A percentile compares a stretch with the other conserved stretches of the same genome.
These are phyloP conservation scores for Rhytidhysteron rufulum DNA, from an alignment of 2,329 filamentous ascomycete genomes.

Conservation along the genomic window DNA sequence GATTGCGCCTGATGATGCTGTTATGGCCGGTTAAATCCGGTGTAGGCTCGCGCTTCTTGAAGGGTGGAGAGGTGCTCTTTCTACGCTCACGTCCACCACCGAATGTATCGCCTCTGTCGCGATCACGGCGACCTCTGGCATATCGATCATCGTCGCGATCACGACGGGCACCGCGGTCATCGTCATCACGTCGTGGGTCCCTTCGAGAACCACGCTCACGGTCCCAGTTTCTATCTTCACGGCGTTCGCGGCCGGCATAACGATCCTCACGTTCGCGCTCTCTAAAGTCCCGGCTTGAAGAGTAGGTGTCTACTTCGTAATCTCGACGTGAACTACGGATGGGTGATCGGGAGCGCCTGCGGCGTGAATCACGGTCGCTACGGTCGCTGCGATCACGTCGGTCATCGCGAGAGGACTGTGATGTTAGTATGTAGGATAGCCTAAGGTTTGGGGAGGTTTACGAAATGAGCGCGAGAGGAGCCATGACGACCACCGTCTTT, in stretches of 20 bases:
- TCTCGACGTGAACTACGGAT: slow-evolving; percentile 68
- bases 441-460: slow-evolving; percentile 20
- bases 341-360: slow-evolving; percentile 81
- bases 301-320: slow-evolving; percentile 79
- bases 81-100: slow-evolving; percentile 53
- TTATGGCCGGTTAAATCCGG: slow-evolving; percentile 86
- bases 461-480: slow-evolving; percentile 35
- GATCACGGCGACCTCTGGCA: slow-evolving; percentile 43
- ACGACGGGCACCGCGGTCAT: slow-evolving; percentile 36
- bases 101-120: slow-evolving; percentile 40
- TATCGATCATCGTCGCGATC: slow-evolving; percentile 55
- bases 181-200: slow-evolving; percentile 32
- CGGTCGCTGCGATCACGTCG: slow-evolving; percentile 34
- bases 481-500: slow-evolving; percentile 35
- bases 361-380: slow-evolving; percentile 41
- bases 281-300: slow-evolving; percentile 85
- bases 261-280: slow-evolving; percentile 92
- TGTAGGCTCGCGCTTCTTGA: slow-evolving; percentile 91
- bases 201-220: slow-evolving; percentile 55
- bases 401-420: slow-evolving; percentile 44
- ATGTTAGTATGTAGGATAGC: slow-evolving; percentile 21
- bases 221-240: slow-evolving; percentile 64
- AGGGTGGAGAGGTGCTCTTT: slow-evolving; percentile 69
- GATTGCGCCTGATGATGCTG: slow-evolving; percentile 80
- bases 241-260: slow-evolving; percentile 64